These are phyloP conservation scores for Rhinocladiella similis DNA, from an alignment of 2,329 filamentous ascomycete genomes.

Conservation along the genomic window DNA sequence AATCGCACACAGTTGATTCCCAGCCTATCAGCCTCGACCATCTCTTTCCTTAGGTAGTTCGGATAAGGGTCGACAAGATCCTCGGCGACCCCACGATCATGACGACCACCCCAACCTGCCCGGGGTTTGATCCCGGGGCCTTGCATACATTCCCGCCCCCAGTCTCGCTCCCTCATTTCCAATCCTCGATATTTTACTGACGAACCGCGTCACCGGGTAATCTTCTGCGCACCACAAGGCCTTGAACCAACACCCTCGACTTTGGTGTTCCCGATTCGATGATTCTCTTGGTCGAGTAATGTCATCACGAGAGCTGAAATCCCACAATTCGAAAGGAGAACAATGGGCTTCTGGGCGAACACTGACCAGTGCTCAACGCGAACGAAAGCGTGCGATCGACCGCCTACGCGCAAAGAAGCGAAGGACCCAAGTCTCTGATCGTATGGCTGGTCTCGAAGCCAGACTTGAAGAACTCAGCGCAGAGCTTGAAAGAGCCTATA, in stretches of 20 bases:
- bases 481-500: not conserved
- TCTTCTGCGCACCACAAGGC: not conserved
- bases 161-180: no score
- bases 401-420: not conserved
- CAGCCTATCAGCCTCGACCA: not conserved
- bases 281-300: not conserved
- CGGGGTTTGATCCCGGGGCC: no score
- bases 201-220: not conserved
- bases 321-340: not conserved
- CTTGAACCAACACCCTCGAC: not conserved
- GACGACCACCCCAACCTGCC: no score
- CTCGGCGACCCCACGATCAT: not conserved
- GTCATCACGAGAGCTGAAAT: not conserved
- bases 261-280: not conserved
- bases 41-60: not conserved
- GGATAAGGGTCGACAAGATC: not conserved
- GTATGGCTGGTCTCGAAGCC: slow-evolving; percentile 2
- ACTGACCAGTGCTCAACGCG: slow-evolving; percentile 9
- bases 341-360: slow-evolving; percentile 8
- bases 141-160: no score
- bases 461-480: not conserved
- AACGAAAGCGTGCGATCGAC: slow-evolving; percentile 9
- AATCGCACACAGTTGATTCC: not conserved
- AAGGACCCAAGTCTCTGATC: not conserved
- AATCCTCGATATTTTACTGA: not conserved